Base-by-base conservation (phyloP, 495 filamentous ascomycete species). In the Penicillium atrosanguineum region DNA sequence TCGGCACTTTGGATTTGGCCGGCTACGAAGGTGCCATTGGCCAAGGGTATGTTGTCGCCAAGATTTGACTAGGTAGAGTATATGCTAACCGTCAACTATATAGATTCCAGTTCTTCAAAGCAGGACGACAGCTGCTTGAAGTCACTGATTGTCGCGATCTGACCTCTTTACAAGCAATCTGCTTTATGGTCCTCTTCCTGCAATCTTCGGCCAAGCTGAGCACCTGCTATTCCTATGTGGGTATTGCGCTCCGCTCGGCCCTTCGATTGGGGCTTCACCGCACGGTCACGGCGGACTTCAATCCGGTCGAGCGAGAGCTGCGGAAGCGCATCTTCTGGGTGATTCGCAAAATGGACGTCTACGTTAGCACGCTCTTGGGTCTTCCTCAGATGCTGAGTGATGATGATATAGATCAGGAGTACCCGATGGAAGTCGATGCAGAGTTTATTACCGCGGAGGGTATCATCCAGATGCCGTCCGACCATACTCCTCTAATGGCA, bases 101-200 rank as follows among this genome's bases (percentile, higher is more conserved):
- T 62, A 95, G 91, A 39, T 83, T 88, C 59, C 89, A 90, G 74
- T 96, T 90, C 65, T 96, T 93, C 70, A 86, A 81, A 61, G 80
- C 85, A 8, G 85, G 90, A 7, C 85, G 90, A 25, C 82, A 89
- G 50, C 74, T 97, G 55, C 77, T 94, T 54, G 93, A 97, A 63
- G 86, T 96, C 55, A 95, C 92, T 4, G 90, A 96, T 60, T 95
- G 91, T 57, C 83, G 91, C 53, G 92, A 96, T 69, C 76, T 97
- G 42, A 80, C 72, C 12, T 91, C 90, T 3, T 76, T 97, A 15
- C 92, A 97, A 64, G 87, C 88, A 1, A 83, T 97, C 25, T 75
- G 95, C 23, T 95, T 91, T 73, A 95, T 96, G 88, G 88, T 96
- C 39, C 73, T 96, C 1, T 97, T 96, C 64, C 77, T 97, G 1